A percentile compares a stretch with the other conserved stretches of the same genome.
Conservation (phyloP, 2,329 filamentous ascomycete genomes). For the Ploettnerulaceae sp. region DNA sequence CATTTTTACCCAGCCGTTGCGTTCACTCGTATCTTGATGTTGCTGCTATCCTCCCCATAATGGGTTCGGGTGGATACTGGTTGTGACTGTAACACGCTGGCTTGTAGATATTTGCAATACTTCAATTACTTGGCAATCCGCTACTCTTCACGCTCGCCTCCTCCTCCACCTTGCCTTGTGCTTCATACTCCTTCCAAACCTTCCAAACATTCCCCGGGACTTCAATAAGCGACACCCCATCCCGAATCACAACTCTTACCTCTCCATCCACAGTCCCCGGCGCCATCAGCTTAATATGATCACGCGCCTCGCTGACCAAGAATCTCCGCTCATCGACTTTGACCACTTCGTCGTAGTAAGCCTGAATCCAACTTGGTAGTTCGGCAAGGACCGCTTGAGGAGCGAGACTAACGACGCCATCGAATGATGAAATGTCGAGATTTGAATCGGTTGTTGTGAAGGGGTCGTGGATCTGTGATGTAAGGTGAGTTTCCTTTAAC, state of each 20-base stretch:
- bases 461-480: slow-evolving; percentile 7
- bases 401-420: slow-evolving; percentile 16
- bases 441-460: slow-evolving; percentile 4
- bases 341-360: slow-evolving; percentile 26
- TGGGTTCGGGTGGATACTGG: too few species aligned
- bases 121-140: too few species aligned
- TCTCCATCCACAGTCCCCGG: slow-evolving; percentile 17
- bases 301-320: slow-evolving; percentile 20
- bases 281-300: slow-evolving; percentile 19
- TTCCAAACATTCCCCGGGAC: slow-evolving; percentile 21
- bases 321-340: slow-evolving; percentile 23
- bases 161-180: slow-evolving; percentile 5
- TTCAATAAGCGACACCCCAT: slow-evolving; percentile 21
- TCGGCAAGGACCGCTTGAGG: neutral
- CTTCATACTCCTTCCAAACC: slow-evolving; percentile 27
- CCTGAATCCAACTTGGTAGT: slow-evolving; percentile 20
- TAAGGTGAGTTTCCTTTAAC: neutral
- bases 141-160: neutral
- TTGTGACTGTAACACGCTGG: too few species aligned
- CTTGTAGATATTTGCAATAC: too few species aligned
- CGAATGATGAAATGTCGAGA: slow-evolving; percentile 3
- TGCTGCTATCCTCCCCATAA: too few species aligned
- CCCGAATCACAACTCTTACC: slow-evolving; percentile 23
- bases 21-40: too few species aligned
- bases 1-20: too few species aligned